Evolutionary conservation across 768 basidiomycete species (phyloP), one percentile per base, ranked within the genome.

Genomic region (Holtermannia corniformis): DNA sequence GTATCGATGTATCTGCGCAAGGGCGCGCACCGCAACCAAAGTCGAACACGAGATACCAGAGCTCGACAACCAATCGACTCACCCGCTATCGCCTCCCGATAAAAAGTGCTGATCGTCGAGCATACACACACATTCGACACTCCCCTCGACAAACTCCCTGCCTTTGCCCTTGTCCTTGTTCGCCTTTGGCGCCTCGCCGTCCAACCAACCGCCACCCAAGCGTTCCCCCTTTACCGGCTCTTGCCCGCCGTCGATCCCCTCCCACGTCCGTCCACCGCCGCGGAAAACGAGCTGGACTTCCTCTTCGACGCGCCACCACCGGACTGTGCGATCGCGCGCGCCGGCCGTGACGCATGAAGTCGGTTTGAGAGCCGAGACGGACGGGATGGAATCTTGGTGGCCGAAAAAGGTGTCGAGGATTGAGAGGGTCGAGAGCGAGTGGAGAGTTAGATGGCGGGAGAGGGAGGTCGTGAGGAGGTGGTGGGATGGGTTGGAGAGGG

Each of bases 381-480:
- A 76, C 14, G 86, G 75, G 24, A 95, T 81, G 24, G 81, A 79
- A 64, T 96, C 92, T 74, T 97, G 93, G 68, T 99, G 95, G 1
- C 95, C 95, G 67, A 93, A 99, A 3, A 97, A 76, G 5, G 93
- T 96, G 71, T 99, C 93, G 51, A 97, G 84, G 64, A 91, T 90
- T 10, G 88, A 90, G 78, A 93, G 80, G 4, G 87, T 86, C 10
- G 79, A 70, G 43, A 72, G 53, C 11, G 72, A 74, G 41, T 68
- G 69, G 21, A 77, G 12, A 78, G 80, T 55, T 75, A 79, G 44
- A 80, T 75, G 68, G 86, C 92, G 72, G 22, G 85, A 93, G 2
- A 96, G 76, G 71, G 93, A 93, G 51, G 95, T 67, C 0, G 91
- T 90, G 13, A 92, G 85, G 70, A 74, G 63, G 50, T 71, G 70